These are phyloP conservation scores for Phragmites australis DNA, from an alignment of 176 grass and related monocot species.

Conservation along the genomic window DNA sequence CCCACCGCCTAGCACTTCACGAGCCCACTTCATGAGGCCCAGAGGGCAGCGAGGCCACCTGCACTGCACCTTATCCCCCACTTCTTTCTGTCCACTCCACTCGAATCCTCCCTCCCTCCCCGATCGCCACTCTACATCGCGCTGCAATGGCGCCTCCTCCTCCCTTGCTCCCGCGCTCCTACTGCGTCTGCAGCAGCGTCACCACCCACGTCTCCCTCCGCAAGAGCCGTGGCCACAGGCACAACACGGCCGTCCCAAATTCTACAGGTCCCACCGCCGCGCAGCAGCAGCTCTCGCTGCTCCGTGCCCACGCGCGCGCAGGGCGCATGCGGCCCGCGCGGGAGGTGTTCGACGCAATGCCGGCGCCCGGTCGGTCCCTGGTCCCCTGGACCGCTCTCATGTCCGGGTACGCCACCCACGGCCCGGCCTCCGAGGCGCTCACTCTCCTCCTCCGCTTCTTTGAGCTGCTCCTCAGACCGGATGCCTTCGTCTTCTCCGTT, in stretches of 20 bases:
- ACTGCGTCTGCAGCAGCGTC: not conserved
- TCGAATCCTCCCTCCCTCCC: constrained; percentile 17
- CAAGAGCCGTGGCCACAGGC: not conserved
- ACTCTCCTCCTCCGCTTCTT: constrained; percentile 50
- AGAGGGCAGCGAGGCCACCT: not conserved
- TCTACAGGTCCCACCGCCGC: not conserved
- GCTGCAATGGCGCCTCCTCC: constrained; percentile 33
- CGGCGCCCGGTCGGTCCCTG: constrained; percentile 28
- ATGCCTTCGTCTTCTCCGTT: constrained; percentile 73
- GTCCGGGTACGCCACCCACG: constrained; percentile 65
- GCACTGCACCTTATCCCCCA: constrained; percentile 24
- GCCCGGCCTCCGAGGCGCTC: constrained; percentile 50
- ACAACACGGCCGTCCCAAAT: not conserved
- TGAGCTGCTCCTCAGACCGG: constrained; percentile 32
- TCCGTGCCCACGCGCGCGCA: constrained; percentile 39
- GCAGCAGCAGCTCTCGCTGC: constrained; percentile 48
- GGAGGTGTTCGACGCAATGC: constrained; percentile 55
- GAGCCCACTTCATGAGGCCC: not conserved
- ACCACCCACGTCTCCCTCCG: not conserved
- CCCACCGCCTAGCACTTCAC: not conserved
- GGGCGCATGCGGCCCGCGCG: constrained; percentile 55
- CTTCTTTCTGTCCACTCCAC: constrained; percentile 27
- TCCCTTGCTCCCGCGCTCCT: constrained; percentile 24
- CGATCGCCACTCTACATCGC: not conserved
- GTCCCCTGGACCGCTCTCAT: constrained; percentile 61